Conservation (phyloP, 2,329 filamentous ascomycete genomes). For the Cordyceps pruinosa region DNA sequence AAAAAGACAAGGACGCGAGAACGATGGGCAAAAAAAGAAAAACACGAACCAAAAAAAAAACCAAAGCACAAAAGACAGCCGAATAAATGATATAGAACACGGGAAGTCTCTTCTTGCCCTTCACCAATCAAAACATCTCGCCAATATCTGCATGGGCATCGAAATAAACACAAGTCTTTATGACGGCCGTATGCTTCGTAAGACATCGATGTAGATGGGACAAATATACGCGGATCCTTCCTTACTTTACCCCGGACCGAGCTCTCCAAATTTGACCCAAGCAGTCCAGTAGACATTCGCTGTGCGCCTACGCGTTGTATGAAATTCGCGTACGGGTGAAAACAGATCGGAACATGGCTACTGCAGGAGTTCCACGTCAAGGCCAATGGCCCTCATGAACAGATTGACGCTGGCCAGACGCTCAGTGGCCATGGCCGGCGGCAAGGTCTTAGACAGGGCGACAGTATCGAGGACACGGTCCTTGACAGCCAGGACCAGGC, state of each 20-base stretch:
- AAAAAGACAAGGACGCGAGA: slow-evolving; percentile 3
- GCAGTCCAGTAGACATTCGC: slow-evolving; percentile 1
- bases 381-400: slow-evolving; percentile 97
- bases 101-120: background rate
- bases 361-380: slow-evolving; percentile 75
- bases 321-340: background rate
- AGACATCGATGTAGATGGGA: background rate
- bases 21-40: slow-evolving; percentile 2
- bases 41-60: background rate
- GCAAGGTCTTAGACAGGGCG: slow-evolving; percentile 77
- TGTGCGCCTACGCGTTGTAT: background rate
- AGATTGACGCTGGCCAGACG: slow-evolving; percentile 89
- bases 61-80: background rate
- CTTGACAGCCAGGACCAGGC: slow-evolving; percentile 91
- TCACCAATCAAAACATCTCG: slow-evolving; percentile 6
- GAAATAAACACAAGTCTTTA: slow-evolving; percentile 1
- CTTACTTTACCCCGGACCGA: background rate
- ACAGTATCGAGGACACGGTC: slow-evolving; percentile 97
- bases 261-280: background rate
- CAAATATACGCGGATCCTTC: background rate
- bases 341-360: slow-evolving; percentile 18
- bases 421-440: slow-evolving; percentile 74
- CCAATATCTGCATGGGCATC: slow-evolving; percentile 2
- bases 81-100: slow-evolving; percentile 7
- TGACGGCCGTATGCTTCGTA: slow-evolving; percentile 8